These are phyloP conservation scores for Aspergillus novofumigatus DNA, from an alignment of 2,329 filamentous ascomycete species.

Conservation along the genomic window DNA sequence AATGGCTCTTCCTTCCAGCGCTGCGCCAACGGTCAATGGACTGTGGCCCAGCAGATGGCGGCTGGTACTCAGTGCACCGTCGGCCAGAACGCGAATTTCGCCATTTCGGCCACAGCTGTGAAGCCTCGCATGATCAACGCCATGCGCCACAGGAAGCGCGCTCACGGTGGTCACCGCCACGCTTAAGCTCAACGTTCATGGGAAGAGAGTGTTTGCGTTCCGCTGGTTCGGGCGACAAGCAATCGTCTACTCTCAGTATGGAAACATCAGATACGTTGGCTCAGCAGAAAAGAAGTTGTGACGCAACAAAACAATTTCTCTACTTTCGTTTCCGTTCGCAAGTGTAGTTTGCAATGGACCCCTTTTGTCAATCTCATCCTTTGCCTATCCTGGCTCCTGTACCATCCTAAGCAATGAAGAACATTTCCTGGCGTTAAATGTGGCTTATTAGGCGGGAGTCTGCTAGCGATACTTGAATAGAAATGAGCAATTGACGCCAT, in stretches of 20 bases:
- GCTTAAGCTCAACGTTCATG: constrained; percentile 8
- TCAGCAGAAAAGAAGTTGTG: not conserved
- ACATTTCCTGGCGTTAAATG: not conserved
- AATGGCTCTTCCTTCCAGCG: constrained; percentile 56
- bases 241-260: not conserved
- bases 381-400: constrained; percentile 14
- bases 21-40: constrained; percentile 59
- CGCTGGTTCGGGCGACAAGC: constrained; percentile 12
- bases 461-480: not conserved
- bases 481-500: not conserved
- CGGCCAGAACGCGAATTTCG: constrained; percentile 29
- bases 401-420: constrained; percentile 10
- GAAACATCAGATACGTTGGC: not conserved
- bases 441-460: not conserved
- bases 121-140: constrained; percentile 23
- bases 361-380: constrained; percentile 10
- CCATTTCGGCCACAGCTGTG: constrained; percentile 17
- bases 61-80: constrained; percentile 51
- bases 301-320: not conserved
- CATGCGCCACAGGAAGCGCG: constrained; percentile 28
- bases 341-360: constrained; percentile 3
- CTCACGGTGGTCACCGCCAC: constrained; percentile 18
- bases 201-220: not conserved
- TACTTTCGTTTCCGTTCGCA: constrained; percentile 11
- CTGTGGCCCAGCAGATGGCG: constrained; percentile 47